Base-by-base conservation (phyloP, 202 grass and related monocot species). In the Carex arenaria region DNA sequence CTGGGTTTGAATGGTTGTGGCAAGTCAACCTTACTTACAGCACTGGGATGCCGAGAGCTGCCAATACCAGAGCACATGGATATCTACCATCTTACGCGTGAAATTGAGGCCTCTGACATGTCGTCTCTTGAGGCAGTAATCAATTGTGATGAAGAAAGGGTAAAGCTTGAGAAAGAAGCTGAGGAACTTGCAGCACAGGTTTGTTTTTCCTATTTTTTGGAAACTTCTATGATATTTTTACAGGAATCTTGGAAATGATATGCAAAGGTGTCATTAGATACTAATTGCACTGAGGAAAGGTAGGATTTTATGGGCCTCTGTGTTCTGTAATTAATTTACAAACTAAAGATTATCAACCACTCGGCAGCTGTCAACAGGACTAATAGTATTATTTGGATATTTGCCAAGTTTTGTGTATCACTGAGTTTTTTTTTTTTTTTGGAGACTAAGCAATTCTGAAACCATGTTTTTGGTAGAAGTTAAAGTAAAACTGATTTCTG, bases 101-200 rank as follows among this genome's bases (percentile, higher is more conserved):
- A 97, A 81, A 97, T 97, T 20, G 95, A 97, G 83, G 95, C 92
- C 82, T 94, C 92, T 60, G 89, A 97, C 79, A 94, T 97, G 95
- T 90, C 95, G 34, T 81, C 95, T 3, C 84, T 97, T 2, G 57
- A 90, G 71, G 87, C 95, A 15, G 92, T 97, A n/a, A 94, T 94
- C 26, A 91, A 82, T 18, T 97, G 95, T 73, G 95, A 97, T 23
- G 95, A 97, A 87, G 92, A 97, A 84, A 89, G 92, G 34, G 30
- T 94, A 4, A 88, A 72, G 36, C 9, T 98, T 72, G 92, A 97
- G 56, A 94, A 93, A 77, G 95, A 97, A 80, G 95, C 75, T 82
- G 95, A 97, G 82, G 83, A 82, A 76, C 88, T 98, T 78, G 79
- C 89, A 10, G 69, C 93, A 4, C 90, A 91, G 93, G 93, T 97